Conservation (phyloP, 441 rosid genomes). For the Biscutella laevigata region DNA sequence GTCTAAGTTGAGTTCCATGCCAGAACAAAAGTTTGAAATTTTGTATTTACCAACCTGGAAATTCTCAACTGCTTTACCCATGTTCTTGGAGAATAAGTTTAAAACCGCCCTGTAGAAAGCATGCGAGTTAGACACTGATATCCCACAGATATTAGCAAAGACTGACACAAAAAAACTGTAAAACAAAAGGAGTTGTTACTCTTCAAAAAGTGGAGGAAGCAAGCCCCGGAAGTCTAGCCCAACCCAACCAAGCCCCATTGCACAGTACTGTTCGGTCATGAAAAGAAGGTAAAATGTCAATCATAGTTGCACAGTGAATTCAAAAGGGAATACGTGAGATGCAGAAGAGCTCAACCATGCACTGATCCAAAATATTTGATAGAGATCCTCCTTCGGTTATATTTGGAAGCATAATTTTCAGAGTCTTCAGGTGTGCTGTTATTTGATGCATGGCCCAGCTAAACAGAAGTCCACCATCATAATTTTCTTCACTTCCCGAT, state of each 20-base stretch:
- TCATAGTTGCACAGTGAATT: slow-evolving; percentile 12
- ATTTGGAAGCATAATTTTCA: slow-evolving; percentile 86
- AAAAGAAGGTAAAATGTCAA: slow-evolving; percentile 21
- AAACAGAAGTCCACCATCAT: slow-evolving; percentile 87
- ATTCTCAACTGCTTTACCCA: slow-evolving; percentile 71
- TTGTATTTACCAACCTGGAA: slow-evolving; percentile 52
- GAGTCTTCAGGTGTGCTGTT: slow-evolving; percentile 86
- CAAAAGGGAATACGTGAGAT: neutral
- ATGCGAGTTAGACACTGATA: slow-evolving; percentile 14
- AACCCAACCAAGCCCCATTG: slow-evolving; percentile 90
- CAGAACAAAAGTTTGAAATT: slow-evolving; percentile 10
- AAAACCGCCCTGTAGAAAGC: slow-evolving; percentile 64
- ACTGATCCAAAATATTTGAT: slow-evolving; percentile 84
- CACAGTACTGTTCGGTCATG: slow-evolving; percentile 59
- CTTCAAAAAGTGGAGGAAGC: slow-evolving; percentile 86
- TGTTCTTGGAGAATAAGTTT: slow-evolving; percentile 81
- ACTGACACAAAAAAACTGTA: neutral
- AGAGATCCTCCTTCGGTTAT: slow-evolving; percentile 90
- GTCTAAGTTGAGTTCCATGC: neutral
- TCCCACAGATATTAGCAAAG: neutral
- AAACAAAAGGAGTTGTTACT: slow-evolving; percentile 38
- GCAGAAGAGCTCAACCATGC: slow-evolving; percentile 54
- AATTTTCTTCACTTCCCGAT: slow-evolving; percentile 87
- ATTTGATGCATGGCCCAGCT: slow-evolving; percentile 99
- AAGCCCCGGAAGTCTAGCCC: slow-evolving; percentile 90